Conservation (phyloP, 2,329 filamentous ascomycete genomes). For the Zarea fungicola region DNA sequence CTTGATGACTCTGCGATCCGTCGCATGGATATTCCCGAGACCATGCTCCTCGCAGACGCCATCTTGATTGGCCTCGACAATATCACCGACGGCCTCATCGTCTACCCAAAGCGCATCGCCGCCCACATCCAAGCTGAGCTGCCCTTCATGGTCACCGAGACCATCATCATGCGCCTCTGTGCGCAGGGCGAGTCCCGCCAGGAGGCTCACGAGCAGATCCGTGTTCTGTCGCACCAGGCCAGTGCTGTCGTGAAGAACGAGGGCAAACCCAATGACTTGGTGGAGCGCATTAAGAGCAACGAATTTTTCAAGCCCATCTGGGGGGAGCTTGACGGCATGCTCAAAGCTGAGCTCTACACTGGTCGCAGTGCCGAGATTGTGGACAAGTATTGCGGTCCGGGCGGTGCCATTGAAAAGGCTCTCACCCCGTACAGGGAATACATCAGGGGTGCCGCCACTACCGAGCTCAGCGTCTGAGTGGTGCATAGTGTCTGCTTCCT, state of each 20-base stretch:
- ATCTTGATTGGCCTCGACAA: slow-evolving; percentile 65
- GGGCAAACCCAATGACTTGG: slow-evolving; percentile 74
- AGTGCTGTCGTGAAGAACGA: slow-evolving; percentile 51
- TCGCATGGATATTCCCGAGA: slow-evolving; percentile 59
- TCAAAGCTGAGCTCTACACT: slow-evolving; percentile 53
- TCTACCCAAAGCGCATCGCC: slow-evolving; percentile 71
- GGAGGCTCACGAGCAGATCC: slow-evolving; percentile 82
- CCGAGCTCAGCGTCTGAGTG: slow-evolving; percentile 36
- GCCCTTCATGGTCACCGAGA: slow-evolving; percentile 73
- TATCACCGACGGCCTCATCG: slow-evolving; percentile 62
- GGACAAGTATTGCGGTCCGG: slow-evolving; percentile 38
- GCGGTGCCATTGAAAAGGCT: slow-evolving; percentile 33
- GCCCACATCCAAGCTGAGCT: slow-evolving; percentile 67
- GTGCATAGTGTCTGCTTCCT: too few relatives aligned
- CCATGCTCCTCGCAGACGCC: slow-evolving; percentile 63
- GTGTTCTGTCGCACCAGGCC: slow-evolving; percentile 74
- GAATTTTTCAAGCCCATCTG: slow-evolving; percentile 72
- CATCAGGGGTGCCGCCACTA: slow-evolving; percentile 29
- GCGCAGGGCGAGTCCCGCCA: slow-evolving; percentile 67
- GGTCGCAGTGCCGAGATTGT: slow-evolving; percentile 43
- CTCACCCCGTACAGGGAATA: slow-evolving; percentile 33
- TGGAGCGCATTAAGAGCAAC: slow-evolving; percentile 67
- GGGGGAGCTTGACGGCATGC: slow-evolving; percentile 61
- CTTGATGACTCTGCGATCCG: slow-evolving; percentile 73
- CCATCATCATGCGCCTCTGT: slow-evolving; percentile 72